Evolutionary conservation across 192 early-diverging fungal genomes (phyloP), one percentile per base, ranked within the genome.

Genomic region (Coemansia sp.): DNA sequence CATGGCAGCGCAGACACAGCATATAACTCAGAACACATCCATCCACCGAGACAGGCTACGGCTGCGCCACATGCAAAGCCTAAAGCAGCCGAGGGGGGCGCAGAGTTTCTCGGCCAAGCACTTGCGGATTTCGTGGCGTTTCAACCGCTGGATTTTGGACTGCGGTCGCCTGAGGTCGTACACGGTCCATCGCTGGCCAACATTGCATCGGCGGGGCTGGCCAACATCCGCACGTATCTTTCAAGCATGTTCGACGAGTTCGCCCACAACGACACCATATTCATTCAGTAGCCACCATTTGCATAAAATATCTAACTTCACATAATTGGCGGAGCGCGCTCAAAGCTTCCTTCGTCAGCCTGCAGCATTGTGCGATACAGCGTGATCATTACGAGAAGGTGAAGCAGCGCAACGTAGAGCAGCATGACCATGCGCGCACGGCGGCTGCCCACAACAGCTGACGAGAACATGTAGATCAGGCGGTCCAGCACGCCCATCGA

Each of bases 401-500:
- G 95, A 25, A 97, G 75, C 32, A 88, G 67, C 12, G 45, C 66
- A 5, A 64, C 57, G 37, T 66, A 66, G 7, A 50, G 5, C 15
- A 72, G 52, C 45, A 62, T 4, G 10, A 23, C 15, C 21, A 73
- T 67, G 21, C 72, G 72, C 27, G 73, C 79, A 24, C 64, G 63
- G 9, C 74, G 69, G 41, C 66, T 69, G 24, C 60, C 64, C 38
- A 69, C 64, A 50, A 82, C 70, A 57, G 73, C 69, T 48, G 35
- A 61, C 9, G 74, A 72, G 2, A 82, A 19, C 70, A 82, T 75
- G 60, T 76, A 82, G 1, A 76, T 87, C 5, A 86, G 75, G 14
- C 91, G 86, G 62, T 94, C 94, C 3, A 88, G 79, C 10, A 92
- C 83, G 47, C 91, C 92, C 83, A 95, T 82, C 5, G 86, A 82